These are phyloP conservation scores for Scytalidium lignicola DNA, from an alignment of 2,329 filamentous ascomycete genomes.

Conservation along the genomic window DNA sequence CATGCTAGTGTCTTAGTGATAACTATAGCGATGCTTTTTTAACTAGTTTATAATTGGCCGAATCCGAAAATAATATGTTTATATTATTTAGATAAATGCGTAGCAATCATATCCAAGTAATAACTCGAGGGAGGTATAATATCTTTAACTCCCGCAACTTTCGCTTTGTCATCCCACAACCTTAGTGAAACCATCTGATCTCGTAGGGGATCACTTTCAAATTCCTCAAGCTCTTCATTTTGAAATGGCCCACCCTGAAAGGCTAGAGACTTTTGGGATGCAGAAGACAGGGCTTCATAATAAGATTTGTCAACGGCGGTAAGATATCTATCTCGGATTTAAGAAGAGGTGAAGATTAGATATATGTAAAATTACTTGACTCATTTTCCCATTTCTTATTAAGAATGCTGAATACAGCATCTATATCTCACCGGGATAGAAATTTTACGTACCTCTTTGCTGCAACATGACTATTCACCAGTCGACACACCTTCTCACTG, in stretches of 20 bases:
- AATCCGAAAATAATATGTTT: no score
- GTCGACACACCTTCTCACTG: slow-evolving; percentile 28
- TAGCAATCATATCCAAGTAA: slow-evolving; percentile 24
- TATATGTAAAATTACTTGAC: no score
- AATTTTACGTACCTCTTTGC: slow-evolving; percentile 24
- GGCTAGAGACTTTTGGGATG: slow-evolving; percentile 31
- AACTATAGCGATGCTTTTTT: no score
- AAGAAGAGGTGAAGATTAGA: neutral
- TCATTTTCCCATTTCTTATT: no score
- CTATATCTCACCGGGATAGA: no score
- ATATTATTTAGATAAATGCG: slow-evolving; percentile 15
- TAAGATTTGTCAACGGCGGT: slow-evolving; percentile 29
- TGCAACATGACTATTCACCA: slow-evolving; percentile 34
- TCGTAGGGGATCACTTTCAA: slow-evolving; percentile 27
- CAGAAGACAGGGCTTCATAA: slow-evolving; percentile 29
- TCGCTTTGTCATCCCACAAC: slow-evolving; percentile 33
- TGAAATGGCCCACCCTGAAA: slow-evolving; percentile 34
- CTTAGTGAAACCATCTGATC: slow-evolving; percentile 32
- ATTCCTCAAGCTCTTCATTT: slow-evolving; percentile 24
- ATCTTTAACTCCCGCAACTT: slow-evolving; percentile 21
- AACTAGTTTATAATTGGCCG: no score
- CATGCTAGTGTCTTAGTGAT: no score
- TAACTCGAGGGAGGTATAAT: slow-evolving; percentile 22
- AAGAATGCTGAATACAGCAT: no score
- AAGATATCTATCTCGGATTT: slow-evolving; percentile 25